Evolutionary conservation across 2,329 filamentous ascomycete genomes (phyloP).

Genomic region (Leptodontidium sp.): DNA sequence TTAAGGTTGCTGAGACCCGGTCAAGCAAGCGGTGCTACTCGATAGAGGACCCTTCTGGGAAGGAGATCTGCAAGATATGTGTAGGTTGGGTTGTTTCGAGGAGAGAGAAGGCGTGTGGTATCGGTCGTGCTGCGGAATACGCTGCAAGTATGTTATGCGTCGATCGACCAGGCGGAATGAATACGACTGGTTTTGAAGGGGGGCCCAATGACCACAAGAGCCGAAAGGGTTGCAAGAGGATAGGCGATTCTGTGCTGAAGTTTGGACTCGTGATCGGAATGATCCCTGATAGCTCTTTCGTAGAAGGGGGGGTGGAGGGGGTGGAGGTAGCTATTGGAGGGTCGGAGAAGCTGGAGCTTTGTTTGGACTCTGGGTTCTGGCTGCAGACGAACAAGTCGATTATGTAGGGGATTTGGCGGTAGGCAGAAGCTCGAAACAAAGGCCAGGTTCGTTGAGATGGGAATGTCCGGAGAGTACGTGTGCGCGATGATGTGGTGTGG

Average conservation of each 20-base stretch:
- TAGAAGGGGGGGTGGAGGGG: slow-evolving; percentile 30
- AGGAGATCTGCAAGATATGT: slow-evolving; percentile 28
- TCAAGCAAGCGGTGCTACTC: slow-evolving; percentile 21
- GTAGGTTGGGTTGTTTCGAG: slow-evolving; percentile 24
- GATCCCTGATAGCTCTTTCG: slow-evolving; percentile 27
- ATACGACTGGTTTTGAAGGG: slow-evolving; percentile 41
- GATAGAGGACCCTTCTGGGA: slow-evolving; percentile 25
- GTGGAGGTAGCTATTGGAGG: slow-evolving; percentile 19
- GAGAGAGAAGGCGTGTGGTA: slow-evolving; percentile 17
- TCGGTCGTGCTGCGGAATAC: slow-evolving; percentile 31
- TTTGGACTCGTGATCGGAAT: slow-evolving; percentile 42
- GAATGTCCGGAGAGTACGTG: slow-evolving; percentile 9
- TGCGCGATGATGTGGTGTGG: slow-evolving; percentile 11
- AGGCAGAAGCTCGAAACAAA: slow-evolving; percentile 20
- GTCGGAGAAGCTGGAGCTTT: slow-evolving; percentile 8
- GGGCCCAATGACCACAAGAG: slow-evolving; percentile 47
- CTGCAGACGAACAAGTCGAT: slow-evolving; percentile 7
- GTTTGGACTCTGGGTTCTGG: background rate
- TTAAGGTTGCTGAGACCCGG: slow-evolving; percentile 32
- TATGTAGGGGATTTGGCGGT: slow-evolving; percentile 23
- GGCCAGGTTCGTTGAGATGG: slow-evolving; percentile 16
- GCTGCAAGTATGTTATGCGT: slow-evolving; percentile 46
- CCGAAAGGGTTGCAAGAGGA: slow-evolving; percentile 32
- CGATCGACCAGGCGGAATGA: slow-evolving; percentile 42
- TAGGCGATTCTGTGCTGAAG: slow-evolving; percentile 29